Conservation (phyloP, 1,284 basidiomycete species). For the Rhodotorula sp. region DNA sequence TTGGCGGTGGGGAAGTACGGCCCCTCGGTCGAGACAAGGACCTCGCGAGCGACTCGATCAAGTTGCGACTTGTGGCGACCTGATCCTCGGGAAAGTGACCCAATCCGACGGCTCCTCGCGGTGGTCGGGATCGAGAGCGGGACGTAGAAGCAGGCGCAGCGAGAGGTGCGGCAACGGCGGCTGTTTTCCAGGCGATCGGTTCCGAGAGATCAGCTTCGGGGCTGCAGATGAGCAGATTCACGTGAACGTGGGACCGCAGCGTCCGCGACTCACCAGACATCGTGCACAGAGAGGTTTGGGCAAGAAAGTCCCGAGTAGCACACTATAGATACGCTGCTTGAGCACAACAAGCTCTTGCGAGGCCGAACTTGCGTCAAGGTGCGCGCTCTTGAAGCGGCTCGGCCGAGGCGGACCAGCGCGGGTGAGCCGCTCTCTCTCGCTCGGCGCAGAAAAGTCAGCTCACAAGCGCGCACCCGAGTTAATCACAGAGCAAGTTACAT, state of each 20-base stretch:
- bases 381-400: neutral
- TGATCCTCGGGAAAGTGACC: neutral
- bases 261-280: neutral
- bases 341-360: neutral
- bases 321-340: neutral
- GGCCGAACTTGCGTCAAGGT: neutral
- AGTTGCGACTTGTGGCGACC: neutral
- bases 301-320: neutral
- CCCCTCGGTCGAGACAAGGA: neutral
- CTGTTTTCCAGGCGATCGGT: neutral
- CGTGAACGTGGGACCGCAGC: too few relatives aligned
- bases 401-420: conserved; percentile 1
- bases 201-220: neutral
- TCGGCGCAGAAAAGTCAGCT: neutral
- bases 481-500: neutral
- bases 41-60: neutral
- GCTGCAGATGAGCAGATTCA: too few relatives aligned
- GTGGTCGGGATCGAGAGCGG: neutral
- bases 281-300: neutral
- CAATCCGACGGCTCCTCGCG: neutral
- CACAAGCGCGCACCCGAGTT: neutral
- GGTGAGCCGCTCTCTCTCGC: neutral
- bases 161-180: neutral
- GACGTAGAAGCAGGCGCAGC: neutral
- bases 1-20: neutral